Base-by-base conservation (phyloP, 2,329 filamentous ascomycete genomes). In the Trichophyton equinum region DNA sequence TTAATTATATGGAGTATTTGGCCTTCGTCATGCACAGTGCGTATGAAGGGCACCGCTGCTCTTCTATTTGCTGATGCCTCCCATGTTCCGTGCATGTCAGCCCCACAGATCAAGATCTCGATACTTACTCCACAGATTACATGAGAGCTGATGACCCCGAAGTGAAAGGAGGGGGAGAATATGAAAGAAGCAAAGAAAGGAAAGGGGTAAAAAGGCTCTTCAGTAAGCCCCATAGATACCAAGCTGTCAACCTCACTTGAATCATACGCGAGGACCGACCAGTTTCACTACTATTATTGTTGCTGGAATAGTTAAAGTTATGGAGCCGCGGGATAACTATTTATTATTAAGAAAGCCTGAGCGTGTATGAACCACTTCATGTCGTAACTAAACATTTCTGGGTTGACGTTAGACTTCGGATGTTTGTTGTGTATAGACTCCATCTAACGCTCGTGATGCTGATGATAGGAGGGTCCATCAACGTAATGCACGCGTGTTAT, bases 51-150 rank as follows among this genome's bases (percentile, higher is more conserved):
- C 25, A 47, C 44, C 4, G 7, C 18, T 47, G 20, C 7, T 13
- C 46, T 27, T 27, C 25, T 25, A 27, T 55, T 18, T 51, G 47
- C 22, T 36, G 8, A 36, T 11, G 5, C 13, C 8, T 49, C 46
- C 33, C 49, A 55, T 55, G 4, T n/a, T 6, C 49, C 33, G 49
- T n/a, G 33, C 49, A 55, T 49, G 22, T 9, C 49, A n/a, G 49
- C 49, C 49, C 49, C 49, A 55, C 49, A 33, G 49, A 55, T 55
- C 49, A 55, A 55, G 49, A 55, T 55, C 47, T 49, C 15, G 20
- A 20, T 49, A 27, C 30, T 36, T 49, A 27, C 30, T 36, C 49
- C 49, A 36, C 49, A 55, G 40, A 11, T 27, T 27, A 5, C 27
- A 7, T 55, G 11, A 33, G 49, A 55, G n/a, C 25, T 27, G 30